These are phyloP conservation scores for Penicillium sp. DNA, from an alignment of 2,329 filamentous ascomycete genomes.

Conservation along the genomic window DNA sequence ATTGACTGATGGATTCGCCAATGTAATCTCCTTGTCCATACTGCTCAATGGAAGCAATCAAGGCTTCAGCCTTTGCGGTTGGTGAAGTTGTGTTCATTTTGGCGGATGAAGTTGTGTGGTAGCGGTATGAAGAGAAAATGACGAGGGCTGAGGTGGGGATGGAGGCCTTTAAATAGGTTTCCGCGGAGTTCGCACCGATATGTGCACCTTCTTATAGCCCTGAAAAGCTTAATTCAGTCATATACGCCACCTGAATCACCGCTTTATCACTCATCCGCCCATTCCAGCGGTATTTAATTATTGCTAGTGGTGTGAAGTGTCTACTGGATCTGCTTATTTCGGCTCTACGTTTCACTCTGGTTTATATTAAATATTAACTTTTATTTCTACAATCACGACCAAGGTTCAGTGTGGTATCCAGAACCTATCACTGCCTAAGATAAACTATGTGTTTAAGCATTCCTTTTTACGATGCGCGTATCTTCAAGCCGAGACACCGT, in stretches of 20 bases:
- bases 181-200: background rate
- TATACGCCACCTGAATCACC: background rate
- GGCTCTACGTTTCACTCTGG: too few species aligned
- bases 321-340: too few species aligned
- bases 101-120: background rate
- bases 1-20: constrained; percentile 36
- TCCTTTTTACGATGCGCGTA: background rate
- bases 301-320: too few species aligned
- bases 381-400: background rate
- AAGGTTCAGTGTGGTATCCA: background rate
- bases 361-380: background rate
- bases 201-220: background rate
- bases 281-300: too few species aligned
- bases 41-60: constrained; percentile 27
- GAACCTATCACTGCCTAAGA: background rate
- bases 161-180: background rate
- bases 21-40: constrained; percentile 38
- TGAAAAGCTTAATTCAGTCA: background rate
- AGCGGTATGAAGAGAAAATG: background rate
- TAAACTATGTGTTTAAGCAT: background rate
- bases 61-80: constrained; percentile 16
- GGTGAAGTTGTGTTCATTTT: constrained; percentile 12
- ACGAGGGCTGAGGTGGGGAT: background rate
- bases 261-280: background rate
- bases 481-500: background rate